These are phyloP conservation scores for Malassezia nana DNA, from an alignment of 1,284 basidiomycete species.

Conservation along the genomic window DNA sequence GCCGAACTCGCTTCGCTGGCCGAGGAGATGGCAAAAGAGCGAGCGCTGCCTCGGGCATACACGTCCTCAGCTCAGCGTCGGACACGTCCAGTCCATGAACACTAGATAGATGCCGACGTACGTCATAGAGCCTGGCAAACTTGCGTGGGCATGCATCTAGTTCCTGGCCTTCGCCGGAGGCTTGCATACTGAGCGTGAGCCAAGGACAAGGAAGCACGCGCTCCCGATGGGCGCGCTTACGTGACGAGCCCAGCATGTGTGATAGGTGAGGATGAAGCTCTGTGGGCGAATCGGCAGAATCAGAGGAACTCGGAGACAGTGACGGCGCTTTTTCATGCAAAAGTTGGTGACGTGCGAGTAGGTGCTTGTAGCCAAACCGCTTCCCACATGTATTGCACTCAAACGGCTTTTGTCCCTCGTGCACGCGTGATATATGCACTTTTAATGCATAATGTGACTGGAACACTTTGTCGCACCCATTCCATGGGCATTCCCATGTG, in stretches of 20 bases:
- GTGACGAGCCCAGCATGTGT: not conserved
- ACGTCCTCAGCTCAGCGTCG: constrained; percentile 8
- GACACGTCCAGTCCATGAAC: constrained; percentile 3
- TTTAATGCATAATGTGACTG: constrained; percentile 6
- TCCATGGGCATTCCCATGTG: constrained; percentile 8
- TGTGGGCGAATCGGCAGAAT: not conserved
- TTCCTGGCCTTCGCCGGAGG: not conserved
- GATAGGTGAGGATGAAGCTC: not conserved
- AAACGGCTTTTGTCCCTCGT: constrained; percentile 5
- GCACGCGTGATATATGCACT: constrained; percentile 5
- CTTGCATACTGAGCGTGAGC: not conserved
- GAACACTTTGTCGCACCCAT: constrained; percentile 11
- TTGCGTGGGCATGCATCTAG: not conserved
- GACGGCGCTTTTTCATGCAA: not conserved
- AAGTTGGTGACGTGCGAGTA: constrained; percentile 4
- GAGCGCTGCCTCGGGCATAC: not conserved
- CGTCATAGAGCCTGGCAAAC: constrained; percentile 14
- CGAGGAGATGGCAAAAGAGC: constrained; percentile 7
- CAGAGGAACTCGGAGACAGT: not conserved
- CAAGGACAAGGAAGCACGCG: constrained; percentile 5
- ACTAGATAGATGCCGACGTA: constrained; percentile 15
- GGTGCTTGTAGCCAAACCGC: constrained; percentile 13
- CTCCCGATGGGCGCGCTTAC: constrained; percentile 2
- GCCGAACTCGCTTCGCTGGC: not conserved
- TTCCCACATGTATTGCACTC: constrained; percentile 8